Base-by-base conservation (phyloP, 768 basidiomycete genomes). In the Hemileccinum rubropunctum region DNA sequence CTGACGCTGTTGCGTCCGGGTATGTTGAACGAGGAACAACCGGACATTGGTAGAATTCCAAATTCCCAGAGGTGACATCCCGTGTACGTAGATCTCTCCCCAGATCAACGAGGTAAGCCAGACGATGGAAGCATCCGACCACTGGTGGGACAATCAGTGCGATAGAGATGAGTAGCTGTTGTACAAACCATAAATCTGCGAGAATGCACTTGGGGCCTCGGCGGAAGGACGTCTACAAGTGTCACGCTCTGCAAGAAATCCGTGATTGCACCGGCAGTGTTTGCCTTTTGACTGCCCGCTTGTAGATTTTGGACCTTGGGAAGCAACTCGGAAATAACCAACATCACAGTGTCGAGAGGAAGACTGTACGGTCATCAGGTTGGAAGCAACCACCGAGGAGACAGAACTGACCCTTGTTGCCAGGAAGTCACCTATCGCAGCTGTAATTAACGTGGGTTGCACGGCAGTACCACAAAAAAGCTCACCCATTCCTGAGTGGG, bases 401-500 rank as follows among this genome's bases (percentile, higher is more conserved):
- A 46, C 36, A 45, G 35, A 47, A 51, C 72, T 64, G 57, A 91
- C 92, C 95, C 95, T 77, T 95, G 91, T 59, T 95, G 91, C 95
- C 95, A 98, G 2, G 94, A 94, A 18, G 88, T 81, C 4, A 93
- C 87, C 88, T 89, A 50, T 11, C 18, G 39, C 17, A 17, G 10
- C 23, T 11, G 45, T 42, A 44, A 35, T 54, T 28, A 62, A 40
- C 36, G 42, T 26, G 7, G 8, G 11, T 51, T 14, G 34, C 11
- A 3, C 38, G 30, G 8, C 28, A 9, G 37, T 20, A 30, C 28
- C 36, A 39, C 34, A 9, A 48, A 40, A 20, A 45, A 2, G 50
- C 78, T 48, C 56, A 92, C 93, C 95, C 97, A 99, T 81, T 93
- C 92, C 65, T 97, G 91, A 3, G 93, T 97, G 11, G 97, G 94